These are phyloP conservation scores for Aspergillus niger DNA, from an alignment of 2,329 filamentous ascomycete genomes.

Conservation along the genomic window DNA sequence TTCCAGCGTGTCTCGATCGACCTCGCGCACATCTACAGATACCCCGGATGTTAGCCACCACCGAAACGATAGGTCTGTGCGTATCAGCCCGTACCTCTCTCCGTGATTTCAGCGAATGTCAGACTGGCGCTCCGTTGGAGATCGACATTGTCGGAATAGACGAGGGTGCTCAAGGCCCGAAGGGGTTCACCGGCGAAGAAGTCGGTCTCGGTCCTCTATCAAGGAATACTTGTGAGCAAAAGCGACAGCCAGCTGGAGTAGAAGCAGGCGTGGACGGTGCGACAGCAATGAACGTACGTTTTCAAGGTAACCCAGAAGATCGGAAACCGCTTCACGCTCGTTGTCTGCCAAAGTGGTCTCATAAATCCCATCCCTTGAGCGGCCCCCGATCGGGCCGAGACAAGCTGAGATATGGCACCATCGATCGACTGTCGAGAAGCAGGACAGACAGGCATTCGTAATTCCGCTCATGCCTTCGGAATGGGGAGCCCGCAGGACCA, in stretches of 20 bases:
- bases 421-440: conserved; percentile 44
- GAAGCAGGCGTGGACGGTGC: background rate
- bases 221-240: conserved; percentile 22
- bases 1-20: conserved; percentile 90
- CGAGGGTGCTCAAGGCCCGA: conserved; percentile 87
- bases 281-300: conserved; percentile 65
- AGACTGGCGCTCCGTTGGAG: conserved; percentile 95
- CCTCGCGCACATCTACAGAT: conserved; percentile 83
- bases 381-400: conserved; percentile 57
- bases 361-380: conserved; percentile 78
- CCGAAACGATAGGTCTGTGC: background rate
- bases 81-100: conserved; percentile 68
- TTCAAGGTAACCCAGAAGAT: conserved; percentile 92
- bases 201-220: conserved; percentile 89
- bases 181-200: conserved; percentile 97
- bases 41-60: conserved; percentile 3
- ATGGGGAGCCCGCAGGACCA: conserved; percentile 33
- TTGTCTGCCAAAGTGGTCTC: conserved; percentile 90
- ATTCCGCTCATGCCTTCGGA: conserved; percentile 41
- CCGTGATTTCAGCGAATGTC: conserved; percentile 98
- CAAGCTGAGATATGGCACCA: conserved; percentile 49
- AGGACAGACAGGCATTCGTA: conserved; percentile 44
- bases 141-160: conserved; percentile 98
- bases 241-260: background rate
- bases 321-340: conserved; percentile 94